A percentile compares a stretch with the other conserved stretches of the same genome.
Conservation (phyloP, 805 yeast genomes). For the Saturnispora besseyi region DNA sequence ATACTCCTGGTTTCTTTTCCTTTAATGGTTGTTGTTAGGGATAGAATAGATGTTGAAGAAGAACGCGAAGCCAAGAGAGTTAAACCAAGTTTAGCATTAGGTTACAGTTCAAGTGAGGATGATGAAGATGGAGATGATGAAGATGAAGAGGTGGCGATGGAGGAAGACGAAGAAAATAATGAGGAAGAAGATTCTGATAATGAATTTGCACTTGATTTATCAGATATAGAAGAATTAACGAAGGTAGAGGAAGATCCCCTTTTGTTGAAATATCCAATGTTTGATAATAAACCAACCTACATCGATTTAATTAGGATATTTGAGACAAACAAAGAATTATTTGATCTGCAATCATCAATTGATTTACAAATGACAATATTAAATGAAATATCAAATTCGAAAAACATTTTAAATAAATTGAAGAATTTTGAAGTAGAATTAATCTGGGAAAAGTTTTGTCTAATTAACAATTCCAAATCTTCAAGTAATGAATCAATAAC, state of each 20-base stretch:
- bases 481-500: background rate
- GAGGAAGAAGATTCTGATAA: background rate
- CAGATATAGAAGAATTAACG: conserved; percentile 12
- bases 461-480: background rate
- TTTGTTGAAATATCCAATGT: background rate
- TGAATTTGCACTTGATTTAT: conserved; percentile 12
- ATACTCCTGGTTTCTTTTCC: background rate
- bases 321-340: background rate
- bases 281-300: background rate
- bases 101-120: conserved; percentile 3
- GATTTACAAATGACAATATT: conserved; percentile 17
- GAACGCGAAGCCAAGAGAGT: background rate
- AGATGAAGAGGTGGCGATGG: background rate
- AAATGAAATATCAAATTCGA: conserved; percentile 18
- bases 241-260: background rate
- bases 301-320: background rate
- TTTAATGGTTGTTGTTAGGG: background rate
- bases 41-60: background rate
- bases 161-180: conserved; percentile 4
- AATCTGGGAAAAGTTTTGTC: conserved; percentile 6
- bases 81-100: background rate
- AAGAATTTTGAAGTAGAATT: conserved; percentile 9
- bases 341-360: conserved; percentile 11
- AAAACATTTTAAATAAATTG: conserved; percentile 13
- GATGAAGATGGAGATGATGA: conserved; percentile 9